These are phyloP conservation scores for Hondaea fermentalgiana DNA, from an alignment of 108 stramenopile genomes.

Conservation along the genomic window DNA sequence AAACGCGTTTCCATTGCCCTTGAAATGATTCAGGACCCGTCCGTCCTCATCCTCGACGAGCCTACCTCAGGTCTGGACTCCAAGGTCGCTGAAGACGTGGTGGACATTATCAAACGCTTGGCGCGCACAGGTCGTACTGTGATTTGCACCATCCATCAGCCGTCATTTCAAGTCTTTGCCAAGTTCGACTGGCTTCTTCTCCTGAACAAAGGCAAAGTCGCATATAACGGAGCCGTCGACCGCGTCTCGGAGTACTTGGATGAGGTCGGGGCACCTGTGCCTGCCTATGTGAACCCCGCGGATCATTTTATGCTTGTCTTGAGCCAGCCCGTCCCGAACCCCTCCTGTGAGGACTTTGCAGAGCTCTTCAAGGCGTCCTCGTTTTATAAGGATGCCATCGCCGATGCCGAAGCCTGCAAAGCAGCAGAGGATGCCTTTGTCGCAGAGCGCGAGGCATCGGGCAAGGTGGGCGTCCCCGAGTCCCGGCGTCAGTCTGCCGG, in stretches of 20 bases:
- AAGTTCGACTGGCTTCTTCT: constrained; percentile 22
- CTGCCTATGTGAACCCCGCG: constrained; percentile 21
- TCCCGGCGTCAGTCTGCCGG: neutral
- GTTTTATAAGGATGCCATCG: neutral
- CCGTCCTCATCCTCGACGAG: constrained; percentile 34
- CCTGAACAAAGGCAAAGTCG: neutral
- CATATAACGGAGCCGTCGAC: neutral
- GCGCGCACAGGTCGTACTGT: neutral
- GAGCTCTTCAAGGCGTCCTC: neutral
- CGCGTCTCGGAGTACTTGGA: neutral
- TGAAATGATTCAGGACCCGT: constrained; percentile 28
- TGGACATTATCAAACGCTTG: neutral
- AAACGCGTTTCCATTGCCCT: constrained; percentile 30
- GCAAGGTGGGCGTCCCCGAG: neutral
- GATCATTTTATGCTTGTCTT: constrained; percentile 15
- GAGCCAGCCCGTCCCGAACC: neutral
- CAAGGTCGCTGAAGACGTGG: neutral
- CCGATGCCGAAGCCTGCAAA: neutral
- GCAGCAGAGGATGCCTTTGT: neutral
- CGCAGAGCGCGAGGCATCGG: neutral
- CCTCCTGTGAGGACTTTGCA: neutral
- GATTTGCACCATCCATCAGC: constrained; percentile 34
- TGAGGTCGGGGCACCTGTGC: neutral
- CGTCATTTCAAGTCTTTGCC: neutral
- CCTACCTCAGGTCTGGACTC: constrained; percentile 38